phyloP scores from a whole-genome alignment of 2,329 filamentous ascomycete genomes.

The Scortechinia acanthostroma region DNA sequence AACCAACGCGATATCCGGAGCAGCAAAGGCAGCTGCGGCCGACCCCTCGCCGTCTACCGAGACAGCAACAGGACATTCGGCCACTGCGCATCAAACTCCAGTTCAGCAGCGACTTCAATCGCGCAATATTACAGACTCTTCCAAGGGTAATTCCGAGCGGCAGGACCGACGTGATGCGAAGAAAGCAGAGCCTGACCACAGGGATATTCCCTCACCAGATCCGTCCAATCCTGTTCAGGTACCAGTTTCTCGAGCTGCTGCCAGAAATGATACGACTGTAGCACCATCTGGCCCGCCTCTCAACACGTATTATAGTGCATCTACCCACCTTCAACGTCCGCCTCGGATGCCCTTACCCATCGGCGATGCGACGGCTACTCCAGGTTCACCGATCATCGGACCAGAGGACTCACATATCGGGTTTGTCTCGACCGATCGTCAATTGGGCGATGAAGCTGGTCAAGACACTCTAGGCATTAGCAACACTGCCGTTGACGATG shows the following conservation, averaged over 20 bases:
- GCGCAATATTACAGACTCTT: not conserved
- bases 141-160: not conserved
- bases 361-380: slow-evolving; percentile 81
- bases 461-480: too few species aligned
- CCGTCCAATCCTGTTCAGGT: slow-evolving; percentile 1
- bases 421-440: slow-evolving; percentile 39
- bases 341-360: slow-evolving; percentile 88
- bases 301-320: slow-evolving; percentile 46
- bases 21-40: not conserved
- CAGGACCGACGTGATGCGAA: not conserved
- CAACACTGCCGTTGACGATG: not conserved
- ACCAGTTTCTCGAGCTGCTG: not conserved
- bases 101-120: slow-evolving; percentile 1
- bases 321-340: slow-evolving; percentile 63
- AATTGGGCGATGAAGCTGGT: not conserved
- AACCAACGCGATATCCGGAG: not conserved
- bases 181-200: not conserved
- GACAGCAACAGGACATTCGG: not conserved
- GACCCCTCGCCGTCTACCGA: not conserved
- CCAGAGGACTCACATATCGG: slow-evolving; percentile 49
- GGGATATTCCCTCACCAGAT: not conserved
- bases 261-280: not conserved
- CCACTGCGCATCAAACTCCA: not conserved
- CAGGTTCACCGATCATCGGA: slow-evolving; percentile 81
- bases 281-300: slow-evolving; percentile 8